These are phyloP conservation scores for Mycocentrospora acerina DNA, from an alignment of 2,329 filamentous ascomycete species.

Conservation along the genomic window DNA sequence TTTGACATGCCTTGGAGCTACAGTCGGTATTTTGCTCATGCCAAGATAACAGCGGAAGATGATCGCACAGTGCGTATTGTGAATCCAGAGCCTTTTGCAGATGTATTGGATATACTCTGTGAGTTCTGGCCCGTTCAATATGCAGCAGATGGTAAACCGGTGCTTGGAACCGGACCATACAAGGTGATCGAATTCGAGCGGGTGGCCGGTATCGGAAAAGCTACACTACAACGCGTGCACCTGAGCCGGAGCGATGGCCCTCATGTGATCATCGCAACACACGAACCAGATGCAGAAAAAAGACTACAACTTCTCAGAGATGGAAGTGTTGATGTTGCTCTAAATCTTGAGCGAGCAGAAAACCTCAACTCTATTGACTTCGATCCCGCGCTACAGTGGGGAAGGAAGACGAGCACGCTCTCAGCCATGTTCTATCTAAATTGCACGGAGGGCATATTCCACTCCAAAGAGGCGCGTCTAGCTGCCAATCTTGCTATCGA, in stretches of 20 bases:
- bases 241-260: background rate
- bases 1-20: conserved; percentile 2
- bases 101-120: conserved; percentile 1
- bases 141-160: background rate
- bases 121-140: conserved; percentile 1
- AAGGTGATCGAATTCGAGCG: background rate
- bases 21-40: conserved; percentile 1
- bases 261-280: background rate
- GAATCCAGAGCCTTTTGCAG: background rate
- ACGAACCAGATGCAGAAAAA: background rate
- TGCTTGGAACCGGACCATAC: conserved; percentile 1
- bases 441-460: background rate
- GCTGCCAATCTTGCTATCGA: background rate
- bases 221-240: background rate
- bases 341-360: background rate
- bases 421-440: conserved; percentile 2
- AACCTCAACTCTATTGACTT: background rate
- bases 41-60: background rate
- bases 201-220: background rate
- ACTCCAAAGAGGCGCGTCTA: background rate
- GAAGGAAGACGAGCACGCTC: background rate
- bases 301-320: background rate
- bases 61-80: background rate
- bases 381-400: background rate
- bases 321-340: background rate